Base-by-base conservation (phyloP, 2,329 filamentous ascomycete species). In the Xylariaceae sp. region DNA sequence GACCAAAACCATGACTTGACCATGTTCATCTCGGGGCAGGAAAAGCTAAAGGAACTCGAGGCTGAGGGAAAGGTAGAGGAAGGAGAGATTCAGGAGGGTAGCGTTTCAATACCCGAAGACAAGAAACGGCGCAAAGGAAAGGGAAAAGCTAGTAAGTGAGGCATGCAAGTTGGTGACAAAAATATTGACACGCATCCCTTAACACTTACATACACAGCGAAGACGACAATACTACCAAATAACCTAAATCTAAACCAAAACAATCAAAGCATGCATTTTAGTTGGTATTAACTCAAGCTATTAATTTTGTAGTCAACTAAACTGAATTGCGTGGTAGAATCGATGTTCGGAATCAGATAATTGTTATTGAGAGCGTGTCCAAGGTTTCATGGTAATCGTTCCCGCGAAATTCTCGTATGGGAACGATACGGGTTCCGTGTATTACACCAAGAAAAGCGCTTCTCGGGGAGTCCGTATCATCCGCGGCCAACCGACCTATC, bases 1-100 rank as follows among this genome's bases (percentile, higher is more conserved):
- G 92, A 96, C 72, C 89, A 92, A 81, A 96, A 96, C 70, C 84
- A 90, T 12, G 94, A 97, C 71, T 72, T 97, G 71, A 87, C 82
- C 47, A 93, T 96, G 82, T 96, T 94, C 69, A 94, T 97, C 58
- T 90, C 87, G 17, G 89, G 91, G 0, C 86, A 90, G 73, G 87
- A 95, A 74, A 94, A 92, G 74, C 75, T 97, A 66, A 88, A 84
- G 76, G 83, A 88, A 73, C 76, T 92, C 75, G 84, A 86, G 71
- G 83, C 82, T 24, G 82, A 82, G 64, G 86, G 83, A 0, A 72
- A 79, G 63, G 66, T 83, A 29, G 80, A 84, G 55, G 83, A 86
- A 28, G 90, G 89, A n/a, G 90, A 94, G 72, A 74, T 95, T 33
- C 85, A 87, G 63, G 89, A 88, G 48, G 90, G 90, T 0, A 90